Evolutionary conservation across 148 eudicot species (phyloP).

Genomic region (Nepenthes mirabilis): DNA sequence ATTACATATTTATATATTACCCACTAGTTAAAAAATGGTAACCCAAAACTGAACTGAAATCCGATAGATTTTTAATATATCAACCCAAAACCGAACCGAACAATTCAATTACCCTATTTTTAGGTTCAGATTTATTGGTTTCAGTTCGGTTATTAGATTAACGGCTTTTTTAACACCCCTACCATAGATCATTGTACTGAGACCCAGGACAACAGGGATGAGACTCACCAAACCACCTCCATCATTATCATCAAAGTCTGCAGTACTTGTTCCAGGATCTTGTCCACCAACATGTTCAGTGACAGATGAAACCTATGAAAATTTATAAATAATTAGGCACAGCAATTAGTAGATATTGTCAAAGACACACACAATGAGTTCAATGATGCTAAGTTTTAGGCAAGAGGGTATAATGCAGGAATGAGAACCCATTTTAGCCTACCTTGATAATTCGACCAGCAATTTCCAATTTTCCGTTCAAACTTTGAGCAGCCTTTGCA

Average conservation of each 20-base stretch:
- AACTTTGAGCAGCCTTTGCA: conserved; percentile 81
- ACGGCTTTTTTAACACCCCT: background rate
- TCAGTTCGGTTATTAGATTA: background rate
- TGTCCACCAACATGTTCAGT: conserved; percentile 79
- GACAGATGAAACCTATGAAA: conserved; percentile 68
- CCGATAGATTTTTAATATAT: too few relatives aligned
- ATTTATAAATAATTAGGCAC: conserved; percentile 3
- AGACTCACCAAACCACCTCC: conserved; percentile 96
- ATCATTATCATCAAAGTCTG: conserved; percentile 96
- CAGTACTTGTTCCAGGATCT: conserved; percentile 68
- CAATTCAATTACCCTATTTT: too few relatives aligned
- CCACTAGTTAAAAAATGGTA: too few relatives aligned
- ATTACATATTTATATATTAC: too few relatives aligned
- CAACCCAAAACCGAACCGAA: too few relatives aligned
- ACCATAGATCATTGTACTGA: background rate
- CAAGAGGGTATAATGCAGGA: background rate
- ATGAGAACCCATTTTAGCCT: background rate
- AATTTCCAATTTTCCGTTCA: conserved; percentile 86
- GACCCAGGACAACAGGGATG: background rate
- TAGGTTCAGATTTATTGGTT: too few relatives aligned
- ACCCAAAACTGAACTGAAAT: too few relatives aligned
- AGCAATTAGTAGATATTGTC: background rate
- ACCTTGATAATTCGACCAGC: conserved; percentile 97
- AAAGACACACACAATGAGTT: background rate
- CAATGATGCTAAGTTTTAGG: background rate